Evolutionary conservation across 768 basidiomycete species (phyloP), one percentile per base, ranked within the genome.

Genomic region (Lactarius sp.): DNA sequence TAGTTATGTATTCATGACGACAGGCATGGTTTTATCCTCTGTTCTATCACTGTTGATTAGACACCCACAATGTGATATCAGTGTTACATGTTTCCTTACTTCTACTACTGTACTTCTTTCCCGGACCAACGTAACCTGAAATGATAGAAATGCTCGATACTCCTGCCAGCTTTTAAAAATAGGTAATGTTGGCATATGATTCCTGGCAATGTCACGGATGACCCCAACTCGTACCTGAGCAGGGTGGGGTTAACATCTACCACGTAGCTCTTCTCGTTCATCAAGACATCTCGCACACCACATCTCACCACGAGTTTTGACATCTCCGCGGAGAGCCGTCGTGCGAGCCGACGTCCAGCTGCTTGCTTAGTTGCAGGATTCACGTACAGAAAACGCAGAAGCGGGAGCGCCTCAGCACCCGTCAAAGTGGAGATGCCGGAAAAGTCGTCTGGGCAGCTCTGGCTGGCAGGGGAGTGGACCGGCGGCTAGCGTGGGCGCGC

Each of bases 261-360:
- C 41, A 90, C 74, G 68, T 85, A 84, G 10, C 84, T 84, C 73
- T 89, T 90, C 72, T 90, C 88, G 52, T 74, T 73, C 60, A 80
- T 81, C 34, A 94, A 75, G 46, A 94, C 87, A 62, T n/a, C 85
- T 58, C 78, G 77, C 7, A 90, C 89, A 56, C 83, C 78, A 61
- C 76, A 78, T 68, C n/a, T n/a, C n/a, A n/a, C n/a, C n/a, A n/a
- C n/a, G n/a, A n/a, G n/a, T n/a, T n/a, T n/a, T n/a, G n/a, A n/a
- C n/a, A n/a, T n/a, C 36, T 76, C 79, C 6, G 83, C 0, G 88
- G 86, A 70, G 94, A 97, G 1, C 94, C 95, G 3, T 82, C 79
- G 72, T 90, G 79, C 8, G 89, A 83, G 72, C 95, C 84, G 13
- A 80, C 70, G 36, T 85, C 76, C 1, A 85, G 81, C 1, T 69